These are phyloP conservation scores for Sicyos baderoa DNA, from an alignment of 306 rosid species.

Conservation along the genomic window DNA sequence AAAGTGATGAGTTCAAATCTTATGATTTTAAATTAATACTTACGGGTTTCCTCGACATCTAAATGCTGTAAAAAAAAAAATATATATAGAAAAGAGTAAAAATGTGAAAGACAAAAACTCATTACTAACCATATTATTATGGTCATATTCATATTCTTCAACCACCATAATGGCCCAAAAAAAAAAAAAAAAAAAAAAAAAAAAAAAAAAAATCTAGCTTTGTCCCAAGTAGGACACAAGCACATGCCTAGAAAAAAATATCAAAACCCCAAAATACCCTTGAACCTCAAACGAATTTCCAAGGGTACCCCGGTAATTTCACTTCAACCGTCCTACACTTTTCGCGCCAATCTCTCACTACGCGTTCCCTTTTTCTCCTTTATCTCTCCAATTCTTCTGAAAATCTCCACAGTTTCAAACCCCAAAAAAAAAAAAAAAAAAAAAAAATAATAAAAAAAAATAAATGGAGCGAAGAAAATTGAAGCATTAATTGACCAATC, in stretches of 20 bases:
- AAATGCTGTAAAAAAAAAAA: no score
- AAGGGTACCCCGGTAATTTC: conserved; percentile 37
- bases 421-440: neutral
- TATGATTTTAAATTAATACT: no score
- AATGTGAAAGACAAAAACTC: no score
- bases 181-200: neutral
- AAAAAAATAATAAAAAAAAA: neutral
- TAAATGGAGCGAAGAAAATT: neutral
- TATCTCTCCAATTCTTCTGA: neutral
- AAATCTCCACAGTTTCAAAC: neutral
- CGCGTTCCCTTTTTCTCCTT: neutral
- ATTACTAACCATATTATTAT: neutral
- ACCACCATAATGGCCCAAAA: neutral
- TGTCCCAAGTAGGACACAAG: conserved; percentile 10
- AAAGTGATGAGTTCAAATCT: no score
- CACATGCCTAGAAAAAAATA: conserved; percentile 17
- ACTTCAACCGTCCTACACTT: conserved; percentile 35
- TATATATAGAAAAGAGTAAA: no score
- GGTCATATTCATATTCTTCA: neutral
- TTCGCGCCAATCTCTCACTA: conserved; percentile 54
- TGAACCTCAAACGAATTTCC: neutral
- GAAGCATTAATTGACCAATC: conserved; percentile 13
- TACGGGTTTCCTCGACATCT: no score
- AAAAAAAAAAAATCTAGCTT: neutral
- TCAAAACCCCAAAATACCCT: neutral